These are phyloP conservation scores for Trematosphaeria pertusa DNA, from an alignment of 2,329 filamentous ascomycete species.

Conservation along the genomic window DNA sequence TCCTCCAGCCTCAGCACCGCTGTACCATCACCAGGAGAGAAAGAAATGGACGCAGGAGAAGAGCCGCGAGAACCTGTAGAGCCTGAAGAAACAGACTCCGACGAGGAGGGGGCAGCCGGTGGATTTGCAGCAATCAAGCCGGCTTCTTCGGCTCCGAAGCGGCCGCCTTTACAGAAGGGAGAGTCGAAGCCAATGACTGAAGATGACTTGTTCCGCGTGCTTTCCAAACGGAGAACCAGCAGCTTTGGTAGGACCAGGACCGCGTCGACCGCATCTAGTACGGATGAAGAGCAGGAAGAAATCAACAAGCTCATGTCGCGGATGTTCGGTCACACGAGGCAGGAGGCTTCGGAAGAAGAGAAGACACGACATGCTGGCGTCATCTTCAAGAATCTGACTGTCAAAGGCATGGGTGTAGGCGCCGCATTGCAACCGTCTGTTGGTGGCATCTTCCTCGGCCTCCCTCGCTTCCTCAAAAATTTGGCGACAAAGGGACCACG, in stretches of 20 bases:
- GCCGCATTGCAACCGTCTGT: slow-evolving; percentile 68
- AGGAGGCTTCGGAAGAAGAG: slow-evolving; percentile 71
- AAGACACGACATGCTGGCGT: slow-evolving; percentile 73
- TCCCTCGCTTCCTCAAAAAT: slow-evolving; percentile 62
- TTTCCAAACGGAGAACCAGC: slow-evolving; percentile 59
- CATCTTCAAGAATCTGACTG: slow-evolving; percentile 69
- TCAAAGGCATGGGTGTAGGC: slow-evolving; percentile 67
- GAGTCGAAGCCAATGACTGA: slow-evolving; percentile 51
- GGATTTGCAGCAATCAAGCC: slow-evolving; percentile 31
- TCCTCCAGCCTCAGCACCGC: slow-evolving; percentile 19
- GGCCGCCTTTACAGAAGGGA: slow-evolving; percentile 28
- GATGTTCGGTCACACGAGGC: slow-evolving; percentile 72
- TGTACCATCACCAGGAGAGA: slow-evolving; percentile 20
- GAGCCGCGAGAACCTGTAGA: slow-evolving; percentile 10
- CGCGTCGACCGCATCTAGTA: slow-evolving; percentile 25
- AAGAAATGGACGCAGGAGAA: slow-evolving; percentile 5
- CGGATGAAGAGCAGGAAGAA: slow-evolving; percentile 55
- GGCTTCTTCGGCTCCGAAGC: slow-evolving; percentile 13
- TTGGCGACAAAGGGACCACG: slow-evolving; percentile 53
- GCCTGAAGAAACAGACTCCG: slow-evolving; percentile 20
- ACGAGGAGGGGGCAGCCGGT: slow-evolving; percentile 29
- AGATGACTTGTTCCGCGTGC: slow-evolving; percentile 59
- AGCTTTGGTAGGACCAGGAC: slow-evolving; percentile 34
- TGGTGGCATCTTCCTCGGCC: slow-evolving; percentile 67
- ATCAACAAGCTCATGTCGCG: slow-evolving; percentile 70